phyloP scores from a whole-genome alignment of 768 basidiomycete genomes.

The Macrolepiota albuminosa region DNA sequence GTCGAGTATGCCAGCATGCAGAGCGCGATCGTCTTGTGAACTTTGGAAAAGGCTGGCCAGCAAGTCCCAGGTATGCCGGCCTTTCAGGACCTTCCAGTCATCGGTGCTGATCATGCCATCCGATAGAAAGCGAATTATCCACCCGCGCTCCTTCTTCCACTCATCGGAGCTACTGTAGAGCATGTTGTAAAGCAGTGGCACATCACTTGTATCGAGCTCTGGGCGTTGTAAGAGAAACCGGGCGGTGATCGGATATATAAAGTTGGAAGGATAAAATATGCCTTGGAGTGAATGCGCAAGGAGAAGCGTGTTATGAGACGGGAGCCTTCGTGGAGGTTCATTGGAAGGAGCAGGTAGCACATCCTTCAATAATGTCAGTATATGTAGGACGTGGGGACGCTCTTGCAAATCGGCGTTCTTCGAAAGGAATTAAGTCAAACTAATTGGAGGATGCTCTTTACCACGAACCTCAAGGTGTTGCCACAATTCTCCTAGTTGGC shows the following conservation, averaged over 20 bases:
- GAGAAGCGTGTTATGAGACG: conserved; percentile 76
- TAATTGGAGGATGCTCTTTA: neutral
- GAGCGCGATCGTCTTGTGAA: conserved; percentile 42
- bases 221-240: conserved; percentile 90
- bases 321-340: conserved; percentile 49
- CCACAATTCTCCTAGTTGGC: conserved; percentile 59
- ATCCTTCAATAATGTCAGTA: conserved; percentile 64
- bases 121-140: conserved; percentile 81
- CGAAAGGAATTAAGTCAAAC: neutral
- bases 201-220: conserved; percentile 72
- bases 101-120: conserved; percentile 72
- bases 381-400: conserved; percentile 64
- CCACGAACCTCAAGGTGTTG: conserved; percentile 56
- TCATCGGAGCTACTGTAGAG: conserved; percentile 76
- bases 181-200: conserved; percentile 88
- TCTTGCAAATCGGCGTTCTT: conserved; percentile 73
- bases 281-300: conserved; percentile 77
- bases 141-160: conserved; percentile 84
- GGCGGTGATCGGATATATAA: conserved; percentile 82
- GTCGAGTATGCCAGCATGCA: conserved; percentile 64
- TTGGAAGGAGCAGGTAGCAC: conserved; percentile 38
- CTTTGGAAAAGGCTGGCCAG: conserved; percentile 79
- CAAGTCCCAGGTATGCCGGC: conserved; percentile 86
- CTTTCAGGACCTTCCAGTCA: conserved; percentile 79
- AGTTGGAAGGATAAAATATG: conserved; percentile 83